Evolutionary conservation across 257 asterid genomes (phyloP).

Genomic region (Prunella vulgaris): DNA sequence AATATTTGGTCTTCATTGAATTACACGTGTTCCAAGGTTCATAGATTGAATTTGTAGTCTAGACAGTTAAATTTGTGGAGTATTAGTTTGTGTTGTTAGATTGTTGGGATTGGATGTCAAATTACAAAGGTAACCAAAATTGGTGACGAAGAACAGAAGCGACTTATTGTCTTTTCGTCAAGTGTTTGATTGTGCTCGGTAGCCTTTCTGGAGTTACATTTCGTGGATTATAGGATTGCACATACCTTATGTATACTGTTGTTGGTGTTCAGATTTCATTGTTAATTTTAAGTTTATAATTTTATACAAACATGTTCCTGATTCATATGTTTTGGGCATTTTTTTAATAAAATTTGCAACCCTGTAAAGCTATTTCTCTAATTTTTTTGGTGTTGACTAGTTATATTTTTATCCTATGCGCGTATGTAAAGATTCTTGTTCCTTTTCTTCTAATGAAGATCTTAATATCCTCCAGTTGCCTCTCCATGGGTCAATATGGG

Average conservation of each 20-base stretch:
- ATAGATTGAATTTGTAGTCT: neutral
- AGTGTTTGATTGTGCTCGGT: neutral
- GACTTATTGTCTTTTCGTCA: neutral
- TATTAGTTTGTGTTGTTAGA: neutral
- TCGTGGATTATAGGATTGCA: neutral
- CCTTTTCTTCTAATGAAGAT: neutral
- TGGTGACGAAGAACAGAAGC: neutral
- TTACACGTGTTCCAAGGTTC: neutral
- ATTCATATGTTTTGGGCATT: neutral
- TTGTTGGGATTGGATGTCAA: neutral
- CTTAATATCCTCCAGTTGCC: too few relatives aligned
- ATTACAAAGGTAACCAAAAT: neutral
- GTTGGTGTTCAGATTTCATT: neutral
- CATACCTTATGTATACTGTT: neutral
- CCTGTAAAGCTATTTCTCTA: neutral
- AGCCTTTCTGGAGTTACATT: neutral
- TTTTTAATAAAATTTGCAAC: neutral
- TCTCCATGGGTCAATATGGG: too few relatives aligned
- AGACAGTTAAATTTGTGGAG: neutral
- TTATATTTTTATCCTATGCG: neutral
- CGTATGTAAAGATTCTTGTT: neutral
- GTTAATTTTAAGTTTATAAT: neutral
- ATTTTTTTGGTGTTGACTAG: neutral
- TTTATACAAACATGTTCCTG: neutral
- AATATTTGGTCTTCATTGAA: neutral